Conservation (phyloP, 495 filamentous ascomycete genomes). For the Penicillium psychrofluorescens region DNA sequence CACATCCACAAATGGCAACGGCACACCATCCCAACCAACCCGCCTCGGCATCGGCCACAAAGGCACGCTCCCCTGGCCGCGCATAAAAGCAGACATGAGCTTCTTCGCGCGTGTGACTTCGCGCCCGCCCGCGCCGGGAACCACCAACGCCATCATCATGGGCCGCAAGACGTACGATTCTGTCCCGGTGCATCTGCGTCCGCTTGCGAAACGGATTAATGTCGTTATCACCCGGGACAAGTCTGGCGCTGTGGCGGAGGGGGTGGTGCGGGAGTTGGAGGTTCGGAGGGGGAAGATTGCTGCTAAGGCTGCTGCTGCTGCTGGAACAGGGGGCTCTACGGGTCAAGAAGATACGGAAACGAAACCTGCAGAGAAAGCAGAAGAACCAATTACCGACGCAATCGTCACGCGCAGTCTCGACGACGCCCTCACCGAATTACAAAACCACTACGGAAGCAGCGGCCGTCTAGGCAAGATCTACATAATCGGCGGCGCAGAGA, state of each 20-base stretch:
- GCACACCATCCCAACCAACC: conserved; percentile 33
- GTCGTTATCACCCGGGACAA: conserved; percentile 61
- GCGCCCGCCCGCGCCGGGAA: conserved; percentile 33
- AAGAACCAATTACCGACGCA: conserved; percentile 23
- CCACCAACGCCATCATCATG: conserved; percentile 83
- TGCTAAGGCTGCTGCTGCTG: conserved; percentile 6
- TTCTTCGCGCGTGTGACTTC: conserved; percentile 92
- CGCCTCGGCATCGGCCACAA: conserved; percentile 79
- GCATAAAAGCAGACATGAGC: conserved; percentile 79
- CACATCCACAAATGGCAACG: conserved; percentile 33
- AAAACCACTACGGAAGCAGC: conserved; percentile 11
- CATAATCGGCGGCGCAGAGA: conserved; percentile 83
- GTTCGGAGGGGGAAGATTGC: conserved; percentile 15
- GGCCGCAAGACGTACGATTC: conserved; percentile 93
- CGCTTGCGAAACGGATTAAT: conserved; percentile 68
- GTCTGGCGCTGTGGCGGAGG: conserved; percentile 16
- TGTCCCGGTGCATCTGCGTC: conserved; percentile 70
- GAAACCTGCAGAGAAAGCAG: neutral
- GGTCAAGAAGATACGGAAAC: neutral
- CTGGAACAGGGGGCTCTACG: too few relatives aligned
- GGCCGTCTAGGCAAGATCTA: conserved; percentile 51
- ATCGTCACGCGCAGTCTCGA: conserved; percentile 43
- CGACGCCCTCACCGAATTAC: conserved; percentile 43
- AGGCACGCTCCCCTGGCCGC: conserved; percentile 81
- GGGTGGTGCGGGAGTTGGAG: conserved; percentile 17